Base-by-base conservation (phyloP, 805 yeast genomes). In the Metschnikowia orientalis region DNA sequence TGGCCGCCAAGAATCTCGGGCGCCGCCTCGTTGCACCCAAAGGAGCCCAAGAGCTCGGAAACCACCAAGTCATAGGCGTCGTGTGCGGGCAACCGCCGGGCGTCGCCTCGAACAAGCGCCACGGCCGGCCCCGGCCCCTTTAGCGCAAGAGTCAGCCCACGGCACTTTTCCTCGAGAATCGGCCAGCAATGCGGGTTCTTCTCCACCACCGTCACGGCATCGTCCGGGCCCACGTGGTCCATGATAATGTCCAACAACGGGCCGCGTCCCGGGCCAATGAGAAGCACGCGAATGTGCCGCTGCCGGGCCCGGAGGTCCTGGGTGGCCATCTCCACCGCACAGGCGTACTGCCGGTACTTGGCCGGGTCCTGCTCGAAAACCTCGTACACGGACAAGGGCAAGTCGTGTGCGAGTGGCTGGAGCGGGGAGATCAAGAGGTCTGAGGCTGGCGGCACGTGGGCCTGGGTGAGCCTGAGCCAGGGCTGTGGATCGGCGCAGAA, bases 241-340 rank as follows among this genome's bases (percentile, higher is more conserved):
- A 23, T 40, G 16, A 37, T 57, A 45, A 22, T 62, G 26, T 78
- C 78, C 2, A 88, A 77, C 18, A 89, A 57, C 0, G 90, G 89
- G 1, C 97, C 97, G 27, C 87, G 62, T 1, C 97, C 97, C 0
- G 96, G 92, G 0, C 97, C 97, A 2, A 82, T 77, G 2, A 89
- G 70, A 4, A 82, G 67, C 6, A 84, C 59, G 2, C 34, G 37
- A 2, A 48, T 11, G 5, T 35, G 16, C 8, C 8, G n/a, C 8
- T 8, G 18, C 9, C 23, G 21, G 8, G n/a, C 4, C 5, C 15
- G 32, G 34, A 28, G 32, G 23, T 53, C 67, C 1, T 28, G n/a
- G 3, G 82, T 38, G 0, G 89, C 86, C 26, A 65, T 53, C 16
- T 59, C 61, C 4, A 83, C 73, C 1, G 95, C 95, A 17, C 59